Evolutionary conservation across 495 filamentous ascomycete species (phyloP).

Genomic region (Penicillium ochrochloron): DNA sequence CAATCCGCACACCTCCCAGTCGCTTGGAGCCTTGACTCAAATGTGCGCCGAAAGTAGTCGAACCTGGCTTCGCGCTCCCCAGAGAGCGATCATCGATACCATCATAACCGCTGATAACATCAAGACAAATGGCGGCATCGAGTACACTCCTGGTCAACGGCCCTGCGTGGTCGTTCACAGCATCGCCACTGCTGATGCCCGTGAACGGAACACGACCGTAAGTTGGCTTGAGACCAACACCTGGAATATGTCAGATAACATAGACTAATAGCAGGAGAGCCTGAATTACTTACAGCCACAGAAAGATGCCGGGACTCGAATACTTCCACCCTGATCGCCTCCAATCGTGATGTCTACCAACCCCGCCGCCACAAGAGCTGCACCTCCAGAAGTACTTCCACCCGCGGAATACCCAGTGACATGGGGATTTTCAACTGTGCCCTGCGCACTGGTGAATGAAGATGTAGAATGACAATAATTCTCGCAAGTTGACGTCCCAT

Average conservation of each 20-base stretch:
- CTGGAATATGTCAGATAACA: constrained; percentile 24
- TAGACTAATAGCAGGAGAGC: background rate
- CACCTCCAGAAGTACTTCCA: constrained; percentile 62
- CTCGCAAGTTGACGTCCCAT: constrained; percentile 53
- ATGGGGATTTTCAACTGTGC: constrained; percentile 55
- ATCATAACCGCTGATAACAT: constrained; percentile 59
- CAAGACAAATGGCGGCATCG: constrained; percentile 55
- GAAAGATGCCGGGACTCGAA: constrained; percentile 58
- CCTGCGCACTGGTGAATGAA: constrained; percentile 52
- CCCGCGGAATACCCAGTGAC: constrained; percentile 55
- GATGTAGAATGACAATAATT: constrained; percentile 51
- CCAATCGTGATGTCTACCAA: constrained; percentile 61
- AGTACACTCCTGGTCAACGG: constrained; percentile 54
- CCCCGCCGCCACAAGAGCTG: constrained; percentile 54
- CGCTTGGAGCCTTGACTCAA: constrained; percentile 29
- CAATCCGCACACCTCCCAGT: constrained; percentile 57
- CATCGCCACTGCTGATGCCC: constrained; percentile 50
- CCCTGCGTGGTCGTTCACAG: constrained; percentile 52
- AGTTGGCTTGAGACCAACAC: constrained; percentile 54
- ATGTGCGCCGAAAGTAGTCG: constrained; percentile 44
- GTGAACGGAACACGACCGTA: constrained; percentile 58
- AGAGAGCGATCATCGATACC: constrained; percentile 59
- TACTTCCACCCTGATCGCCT: constrained; percentile 64
- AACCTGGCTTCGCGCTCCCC: constrained; percentile 48
- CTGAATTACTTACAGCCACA: constrained; percentile 42